These are phyloP conservation scores for Aspergillus ellipticus DNA, from an alignment of 495 filamentous ascomycete genomes.

Conservation along the genomic window DNA sequence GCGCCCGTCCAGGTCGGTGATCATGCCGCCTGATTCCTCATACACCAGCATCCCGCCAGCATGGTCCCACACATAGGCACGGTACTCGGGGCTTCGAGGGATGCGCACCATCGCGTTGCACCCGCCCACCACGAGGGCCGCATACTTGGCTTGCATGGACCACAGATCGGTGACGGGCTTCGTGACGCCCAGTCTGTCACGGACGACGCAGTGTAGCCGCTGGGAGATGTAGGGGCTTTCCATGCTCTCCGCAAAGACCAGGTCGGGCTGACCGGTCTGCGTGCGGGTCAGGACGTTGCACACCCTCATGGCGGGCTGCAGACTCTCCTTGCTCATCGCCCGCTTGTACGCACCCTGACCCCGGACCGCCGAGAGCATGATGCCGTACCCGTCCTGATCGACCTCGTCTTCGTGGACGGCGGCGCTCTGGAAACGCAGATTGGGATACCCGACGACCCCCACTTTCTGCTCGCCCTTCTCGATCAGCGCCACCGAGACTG, in stretches of 20 bases:
- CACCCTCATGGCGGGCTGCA: not conserved
- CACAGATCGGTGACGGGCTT: conserved; percentile 39
- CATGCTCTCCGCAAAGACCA: conserved; percentile 6
- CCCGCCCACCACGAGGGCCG: conserved; percentile 44
- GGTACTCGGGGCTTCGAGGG: conserved; percentile 35
- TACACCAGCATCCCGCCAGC: conserved; percentile 57
- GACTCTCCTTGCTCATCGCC: conserved; percentile 22
- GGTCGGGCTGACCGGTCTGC: not conserved
- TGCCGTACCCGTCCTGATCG: conserved; percentile 37
- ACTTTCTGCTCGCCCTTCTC: conserved; percentile 35
- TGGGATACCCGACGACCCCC: conserved; percentile 45
- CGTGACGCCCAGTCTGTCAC: conserved; percentile 2
- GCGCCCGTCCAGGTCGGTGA: conserved; percentile 50
- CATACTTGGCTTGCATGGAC: conserved; percentile 54
- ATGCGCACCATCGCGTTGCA: conserved; percentile 52
- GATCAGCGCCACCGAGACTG: conserved; percentile 48
- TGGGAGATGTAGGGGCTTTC: not conserved
- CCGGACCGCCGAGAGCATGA: conserved; percentile 46
- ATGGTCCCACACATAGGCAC: conserved; percentile 57
- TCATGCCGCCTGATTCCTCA: conserved; percentile 52
- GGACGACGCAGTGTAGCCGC: not conserved
- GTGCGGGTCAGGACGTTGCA: not conserved
- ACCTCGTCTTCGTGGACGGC: conserved; percentile 30
- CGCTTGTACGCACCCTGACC: conserved; percentile 46
- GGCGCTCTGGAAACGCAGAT: conserved; percentile 24